Base-by-base conservation (phyloP, 441 rosid genomes). In the Pelargonium citronellum region DNA sequence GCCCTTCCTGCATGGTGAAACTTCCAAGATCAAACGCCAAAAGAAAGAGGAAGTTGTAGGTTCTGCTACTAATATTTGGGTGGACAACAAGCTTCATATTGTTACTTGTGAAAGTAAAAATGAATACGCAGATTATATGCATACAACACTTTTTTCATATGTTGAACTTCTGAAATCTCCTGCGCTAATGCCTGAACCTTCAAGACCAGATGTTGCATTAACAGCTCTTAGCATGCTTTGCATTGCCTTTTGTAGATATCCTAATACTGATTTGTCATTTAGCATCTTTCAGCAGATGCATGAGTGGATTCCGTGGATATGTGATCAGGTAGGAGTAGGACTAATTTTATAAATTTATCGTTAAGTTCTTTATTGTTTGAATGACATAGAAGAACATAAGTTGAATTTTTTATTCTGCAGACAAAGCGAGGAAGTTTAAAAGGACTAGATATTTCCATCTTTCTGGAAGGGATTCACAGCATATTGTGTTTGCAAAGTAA, bases 221-320 rank as follows among this genome's bases (percentile, higher is more conserved):
- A 75, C 87, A 73, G 90, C 95, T 83, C 97, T 95, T 84, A 87
- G 91, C 85, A 82, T 88, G 84, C 92, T 95, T 74, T 83, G 92
- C 73, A 80, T 81, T 84, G 89, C 91, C 74, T 91, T 87, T 85
- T 87, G 77, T 79, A 80, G 78, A 77, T 80, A 78, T 74, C 89
- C 95, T 71, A 72, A 78, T 73, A 81, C 87, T 67, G 74, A 74
- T 68, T 73, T 92, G 80, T 85, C 87, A 72, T 73, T 61, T 63
- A 63, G 78, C 84, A 89, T 89, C 79, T 85, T 85, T 81, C 83
- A 49, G 58, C 85, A 79, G 79, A 82, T 91, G 92, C 79, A 58
- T 77, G 79, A 82, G 43, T 92, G 97, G 98, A 85, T 89, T 67
- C 92, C 90, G n/a, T 91, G 97, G 96, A 84, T 92, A 79, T 81